Conservation (phyloP, 1,284 basidiomycete genomes). For the Ganoderma leucocontextum region DNA sequence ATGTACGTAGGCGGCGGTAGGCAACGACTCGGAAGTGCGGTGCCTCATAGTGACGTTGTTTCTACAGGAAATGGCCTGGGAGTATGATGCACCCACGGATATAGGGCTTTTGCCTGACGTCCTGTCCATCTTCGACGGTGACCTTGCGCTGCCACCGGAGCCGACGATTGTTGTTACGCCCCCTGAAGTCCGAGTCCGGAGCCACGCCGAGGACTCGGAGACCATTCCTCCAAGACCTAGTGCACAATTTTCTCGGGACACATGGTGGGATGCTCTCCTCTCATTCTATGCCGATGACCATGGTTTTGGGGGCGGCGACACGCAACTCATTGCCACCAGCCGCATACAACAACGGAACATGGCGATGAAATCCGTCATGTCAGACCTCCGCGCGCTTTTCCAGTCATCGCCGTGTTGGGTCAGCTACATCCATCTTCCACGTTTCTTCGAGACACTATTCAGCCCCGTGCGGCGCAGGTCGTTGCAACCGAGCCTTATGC, state of each 20-base stretch:
- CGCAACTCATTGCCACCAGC: slow-evolving; percentile 45
- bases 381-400: slow-evolving; percentile 70
- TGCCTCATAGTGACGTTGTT: neutral
- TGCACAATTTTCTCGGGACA: slow-evolving; percentile 68
- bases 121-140: neutral
- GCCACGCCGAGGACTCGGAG: neutral
- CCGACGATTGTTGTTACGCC: slow-evolving; percentile 11
- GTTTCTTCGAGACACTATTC: slow-evolving; percentile 65
- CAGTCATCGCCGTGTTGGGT: slow-evolving; percentile 71
- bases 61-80: slow-evolving; percentile 18
- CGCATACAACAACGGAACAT: slow-evolving; percentile 51
- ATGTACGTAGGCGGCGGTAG: slow-evolving; percentile 12
- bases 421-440: slow-evolving; percentile 73
- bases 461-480: slow-evolving; percentile 57
- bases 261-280: slow-evolving; percentile 82
- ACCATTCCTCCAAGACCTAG: slow-evolving; percentile 53
- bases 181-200: neutral
- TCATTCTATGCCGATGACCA: slow-evolving; percentile 56
- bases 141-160: neutral
- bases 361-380: slow-evolving; percentile 53
- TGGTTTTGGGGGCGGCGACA: slow-evolving; percentile 25
- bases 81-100: slow-evolving; percentile 20
- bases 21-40: neutral
- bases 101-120: slow-evolving; percentile 6
- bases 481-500: slow-evolving; percentile 73